Evolutionary conservation across 768 basidiomycete species (phyloP).

Genomic region (Mrakia gelida): DNA sequence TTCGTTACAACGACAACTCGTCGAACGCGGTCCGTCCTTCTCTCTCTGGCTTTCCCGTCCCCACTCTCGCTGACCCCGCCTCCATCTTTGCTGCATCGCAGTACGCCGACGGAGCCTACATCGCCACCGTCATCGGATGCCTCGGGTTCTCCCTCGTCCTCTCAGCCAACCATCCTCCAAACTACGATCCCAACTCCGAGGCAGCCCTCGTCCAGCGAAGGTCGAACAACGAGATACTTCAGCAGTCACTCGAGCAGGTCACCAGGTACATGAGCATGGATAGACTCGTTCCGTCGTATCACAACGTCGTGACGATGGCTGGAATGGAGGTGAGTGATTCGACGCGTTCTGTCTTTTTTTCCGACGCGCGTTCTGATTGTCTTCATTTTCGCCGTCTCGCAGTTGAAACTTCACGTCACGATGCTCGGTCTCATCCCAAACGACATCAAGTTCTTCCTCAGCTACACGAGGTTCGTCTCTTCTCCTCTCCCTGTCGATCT

Average conservation of each 20-base stretch:
- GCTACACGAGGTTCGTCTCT: conserved; percentile 70
- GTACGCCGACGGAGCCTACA: conserved; percentile 89
- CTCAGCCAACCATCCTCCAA: conserved; percentile 61
- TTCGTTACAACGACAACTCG: conserved; percentile 95
- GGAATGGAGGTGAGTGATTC: conserved; percentile 72
- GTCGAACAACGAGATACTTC: conserved; percentile 50
- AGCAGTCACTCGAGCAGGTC: conserved; percentile 72
- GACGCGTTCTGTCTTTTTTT: not conserved
- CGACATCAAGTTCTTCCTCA: conserved; percentile 73
- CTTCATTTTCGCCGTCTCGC: not conserved
- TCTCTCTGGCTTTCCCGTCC: not conserved
- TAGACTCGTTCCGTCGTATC: conserved; percentile 84
- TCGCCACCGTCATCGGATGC: conserved; percentile 77
- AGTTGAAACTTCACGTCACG: conserved; percentile 78
- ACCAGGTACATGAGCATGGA: conserved; percentile 94
- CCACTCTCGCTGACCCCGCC: not conserved
- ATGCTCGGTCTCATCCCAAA: conserved; percentile 72
- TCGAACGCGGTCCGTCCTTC: conserved; percentile 65
- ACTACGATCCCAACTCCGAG: conserved; percentile 55
- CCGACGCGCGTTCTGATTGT: not conserved
- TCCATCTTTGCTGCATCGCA: conserved; percentile 40
- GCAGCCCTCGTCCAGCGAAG: conserved; percentile 6
- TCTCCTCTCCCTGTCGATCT: not conserved
- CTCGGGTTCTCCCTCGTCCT: conserved; percentile 76
- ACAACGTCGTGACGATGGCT: conserved; percentile 88